These are phyloP conservation scores for Gamsiella multidivaricata DNA, from an alignment of 192 early-diverging fungal genomes.

Conservation along the genomic window DNA sequence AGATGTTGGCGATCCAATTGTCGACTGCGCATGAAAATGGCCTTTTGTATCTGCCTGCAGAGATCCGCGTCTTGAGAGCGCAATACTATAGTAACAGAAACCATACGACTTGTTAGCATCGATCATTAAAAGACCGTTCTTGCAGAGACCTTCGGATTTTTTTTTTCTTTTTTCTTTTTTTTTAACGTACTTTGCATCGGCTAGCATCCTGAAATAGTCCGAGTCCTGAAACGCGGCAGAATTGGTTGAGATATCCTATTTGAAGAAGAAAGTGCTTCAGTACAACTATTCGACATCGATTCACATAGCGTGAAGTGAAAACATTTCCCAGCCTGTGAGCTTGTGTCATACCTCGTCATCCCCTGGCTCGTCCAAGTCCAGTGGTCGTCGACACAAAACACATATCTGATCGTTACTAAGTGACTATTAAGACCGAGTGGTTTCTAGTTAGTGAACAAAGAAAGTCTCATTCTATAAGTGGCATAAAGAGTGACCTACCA, in stretches of 20 bases:
- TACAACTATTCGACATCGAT: conserved; percentile 10
- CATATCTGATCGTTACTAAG: conserved; percentile 34
- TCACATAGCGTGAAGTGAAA: neutral
- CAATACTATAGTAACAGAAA: conserved; percentile 10
- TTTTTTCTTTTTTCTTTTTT: neutral
- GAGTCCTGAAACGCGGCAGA: conserved; percentile 57
- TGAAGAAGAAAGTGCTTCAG: neutral
- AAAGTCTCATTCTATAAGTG: neutral
- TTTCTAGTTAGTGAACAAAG: conserved; percentile 5
- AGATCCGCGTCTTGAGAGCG: conserved; percentile 15
- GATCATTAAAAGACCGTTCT: no score
- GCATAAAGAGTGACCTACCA: neutral
- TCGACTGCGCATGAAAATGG: neutral
- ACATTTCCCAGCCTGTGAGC: neutral
- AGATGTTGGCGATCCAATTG: conserved; percentile 35
- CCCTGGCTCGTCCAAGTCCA: conserved; percentile 18
- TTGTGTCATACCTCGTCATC: conserved; percentile 14
- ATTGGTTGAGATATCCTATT: conserved; percentile 12
- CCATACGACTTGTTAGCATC: neutral
- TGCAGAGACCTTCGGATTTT: no score
- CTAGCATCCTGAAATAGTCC: conserved; percentile 70
- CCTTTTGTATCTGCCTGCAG: conserved; percentile 15
- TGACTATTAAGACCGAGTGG: no score
- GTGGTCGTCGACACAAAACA: conserved; percentile 52
- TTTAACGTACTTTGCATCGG: conserved; percentile 43